Evolutionary conservation across 306 rosid genomes (phyloP), one percentile per base, ranked within the genome.

Genomic region (Pterocarpus santalinus): DNA sequence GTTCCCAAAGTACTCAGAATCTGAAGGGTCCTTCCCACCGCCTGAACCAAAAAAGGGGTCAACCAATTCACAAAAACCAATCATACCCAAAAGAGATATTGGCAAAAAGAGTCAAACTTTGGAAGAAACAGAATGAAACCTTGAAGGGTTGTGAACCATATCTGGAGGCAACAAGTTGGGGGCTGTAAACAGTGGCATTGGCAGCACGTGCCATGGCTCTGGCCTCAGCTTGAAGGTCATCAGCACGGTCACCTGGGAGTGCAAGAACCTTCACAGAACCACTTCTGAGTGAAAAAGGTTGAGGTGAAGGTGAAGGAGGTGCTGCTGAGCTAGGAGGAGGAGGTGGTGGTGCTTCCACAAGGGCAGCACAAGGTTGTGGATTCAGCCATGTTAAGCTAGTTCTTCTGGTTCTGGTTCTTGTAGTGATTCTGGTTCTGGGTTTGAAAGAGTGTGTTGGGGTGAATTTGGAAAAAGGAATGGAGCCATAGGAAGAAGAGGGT

Each of bases 121-220:
- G 76, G 32, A 4, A 62, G 36, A 51, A 74, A 8, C 5, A 5
- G 49, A 43, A 47, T 2, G 11, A 14, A 9, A 90, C 98, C 97
- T 91, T 85, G 83, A 87, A 57, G 65, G 86, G 86, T 39, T 78
- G 87, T 41, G 97, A 89, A 11, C 92, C 92, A 61, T 91, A 92
- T 80, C 79, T 86, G 46, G 76, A 56, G 65, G 89, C 83, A 61
- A 95, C 82, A 69, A 95, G 80, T 39, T 91, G 80, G 7, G 99
- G 89, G 66, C 76, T 88, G 73, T 92, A 95, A 39, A 90, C 52
- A 69, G 99, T 82, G 51, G 95, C 95, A 82, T 85, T 76, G 33
- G 73, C 78, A 49, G 97, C 97, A 81, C 97, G 97, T 30, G 86
- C 64, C 89, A 90, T 16, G 17, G 97, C 98, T 81, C 89, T 85